These are phyloP conservation scores for Penicillium silybi DNA, from an alignment of 495 filamentous ascomycete species.

Conservation along the genomic window DNA sequence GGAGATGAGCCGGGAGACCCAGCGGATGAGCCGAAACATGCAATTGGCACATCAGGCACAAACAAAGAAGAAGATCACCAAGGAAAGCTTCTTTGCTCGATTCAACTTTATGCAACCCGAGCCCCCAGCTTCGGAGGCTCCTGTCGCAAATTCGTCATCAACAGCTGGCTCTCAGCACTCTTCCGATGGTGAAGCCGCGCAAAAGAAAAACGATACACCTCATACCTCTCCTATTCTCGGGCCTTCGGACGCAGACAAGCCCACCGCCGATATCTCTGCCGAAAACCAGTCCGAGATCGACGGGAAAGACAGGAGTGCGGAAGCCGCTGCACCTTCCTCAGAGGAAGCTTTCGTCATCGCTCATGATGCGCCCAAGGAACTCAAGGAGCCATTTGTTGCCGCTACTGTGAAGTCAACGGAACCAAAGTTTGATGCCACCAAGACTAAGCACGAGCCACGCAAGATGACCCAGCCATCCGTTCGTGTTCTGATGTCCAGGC, in stretches of 20 bases:
- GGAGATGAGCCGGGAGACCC: conserved; percentile 90
- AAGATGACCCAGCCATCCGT: conserved; percentile 27
- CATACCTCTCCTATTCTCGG: conserved; percentile 46
- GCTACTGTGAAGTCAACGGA: neutral
- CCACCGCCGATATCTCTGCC: conserved; percentile 18
- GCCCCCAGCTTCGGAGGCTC: conserved; percentile 17
- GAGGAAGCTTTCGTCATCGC: conserved; percentile 16
- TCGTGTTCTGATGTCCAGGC: conserved; percentile 36
- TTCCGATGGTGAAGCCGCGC: conserved; percentile 44
- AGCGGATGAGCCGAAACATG: conserved; percentile 83
- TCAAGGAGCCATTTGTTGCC: neutral
- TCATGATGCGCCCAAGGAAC: neutral
- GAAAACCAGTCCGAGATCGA: conserved; percentile 1
- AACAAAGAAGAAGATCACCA: conserved; percentile 89
- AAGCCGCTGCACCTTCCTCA: conserved; percentile 13
- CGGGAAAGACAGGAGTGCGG: neutral
- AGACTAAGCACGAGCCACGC: conserved; percentile 13
- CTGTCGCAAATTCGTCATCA: conserved; percentile 34
- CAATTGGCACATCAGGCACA: conserved; percentile 86
- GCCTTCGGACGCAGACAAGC: conserved; percentile 19
- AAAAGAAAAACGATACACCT: conserved; percentile 42
- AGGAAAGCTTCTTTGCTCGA: conserved; percentile 74
- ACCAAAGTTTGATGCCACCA: conserved; percentile 1
- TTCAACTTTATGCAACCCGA: conserved; percentile 66
- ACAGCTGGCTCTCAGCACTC: conserved; percentile 41